Base-by-base conservation (phyloP, 2,329 filamentous ascomycete species). In the Tolypocladium tundrense region DNA sequence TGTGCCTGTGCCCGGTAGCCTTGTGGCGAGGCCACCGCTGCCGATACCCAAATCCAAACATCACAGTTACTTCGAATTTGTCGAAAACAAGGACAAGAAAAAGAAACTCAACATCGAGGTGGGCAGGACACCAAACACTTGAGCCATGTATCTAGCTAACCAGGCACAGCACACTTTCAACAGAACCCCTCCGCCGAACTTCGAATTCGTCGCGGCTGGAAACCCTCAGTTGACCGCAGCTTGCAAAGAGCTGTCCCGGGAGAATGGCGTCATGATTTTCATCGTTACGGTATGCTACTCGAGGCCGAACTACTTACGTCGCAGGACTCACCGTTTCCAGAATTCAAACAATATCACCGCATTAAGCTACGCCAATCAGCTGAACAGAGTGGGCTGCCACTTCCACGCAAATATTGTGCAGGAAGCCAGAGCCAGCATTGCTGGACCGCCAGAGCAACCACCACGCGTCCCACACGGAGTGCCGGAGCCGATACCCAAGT, bases 201-300 rank as follows among this genome's bases (percentile, higher is more conserved):
- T 83, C 66, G 78, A 80, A 61, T 87, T 86, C 66, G 78, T 88
- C 50, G 82, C 84, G 39, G 79, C 81, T 55, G 84, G 84, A 54
- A 81, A 87, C 62, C 84, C 84, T 27, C 75, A 79, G 60, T 71
- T 88, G 65, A 86, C 83, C 6, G 74, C 73, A 57, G 72, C 76
- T 50, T 88, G 85, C 75, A 87, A 87, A 69, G 84, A 87, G 64
- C 69, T 86, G 24, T 87, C 84, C 1, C 77, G 85, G 61, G 80
- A 85, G 63, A 75, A 76, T 55, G 83, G 78, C 63, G 83, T 82
- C 51, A 82, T 85, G 79, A 81, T 87, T 19, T 87, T 85, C 63
- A 86, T 87, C 59, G 84, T 88, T 53, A 84, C 83, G 65, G 84
- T 86, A 76, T 10, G 53, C 19, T 19, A 4, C 27, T 27, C 51